Conservation (phyloP, 805 yeast genomes). For the Clavispora fructus region DNA sequence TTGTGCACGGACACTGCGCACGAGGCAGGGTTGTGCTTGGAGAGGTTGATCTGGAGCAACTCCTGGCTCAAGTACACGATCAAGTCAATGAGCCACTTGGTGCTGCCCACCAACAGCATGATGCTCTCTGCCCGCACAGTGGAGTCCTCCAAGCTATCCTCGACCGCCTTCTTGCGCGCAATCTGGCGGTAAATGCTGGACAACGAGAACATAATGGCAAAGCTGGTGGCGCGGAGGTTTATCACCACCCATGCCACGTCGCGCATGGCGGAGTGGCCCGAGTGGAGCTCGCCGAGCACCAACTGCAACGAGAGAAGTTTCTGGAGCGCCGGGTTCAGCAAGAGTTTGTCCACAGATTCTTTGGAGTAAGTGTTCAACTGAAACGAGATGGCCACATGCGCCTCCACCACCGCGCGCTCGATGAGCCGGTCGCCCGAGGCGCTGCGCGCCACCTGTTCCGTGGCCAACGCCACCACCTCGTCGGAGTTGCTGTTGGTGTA, state of each 20-base stretch:
- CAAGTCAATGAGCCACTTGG: slow-evolving; percentile 83
- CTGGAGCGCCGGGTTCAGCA: slow-evolving; percentile 75
- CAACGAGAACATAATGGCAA: slow-evolving; percentile 60
- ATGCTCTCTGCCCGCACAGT: slow-evolving; percentile 59
- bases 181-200: slow-evolving; percentile 63
- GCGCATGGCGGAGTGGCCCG: slow-evolving; percentile 27
- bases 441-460: slow-evolving; percentile 16
- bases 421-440: slow-evolving; percentile 23
- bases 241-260: slow-evolving; percentile 60
- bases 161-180: slow-evolving; percentile 48
- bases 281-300: slow-evolving; percentile 46
- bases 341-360: slow-evolving; percentile 70
- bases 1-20: slow-evolving; percentile 21
- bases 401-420: slow-evolving; percentile 51
- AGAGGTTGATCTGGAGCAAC: slow-evolving; percentile 41
- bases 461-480: slow-evolving; percentile 58
- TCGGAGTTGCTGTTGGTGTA: slow-evolving; percentile 63
- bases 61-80: slow-evolving; percentile 72
- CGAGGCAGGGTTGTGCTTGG: slow-evolving; percentile 15
- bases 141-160: slow-evolving; percentile 50
- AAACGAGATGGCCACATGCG: slow-evolving; percentile 71
- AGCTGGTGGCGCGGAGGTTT: slow-evolving; percentile 65
- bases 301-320: slow-evolving; percentile 66
- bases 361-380: slow-evolving; percentile 57
- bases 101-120: slow-evolving; percentile 62